phyloP scores from a whole-genome alignment of 2,329 filamentous ascomycete species.

The Colletotrichum sp. region DNA sequence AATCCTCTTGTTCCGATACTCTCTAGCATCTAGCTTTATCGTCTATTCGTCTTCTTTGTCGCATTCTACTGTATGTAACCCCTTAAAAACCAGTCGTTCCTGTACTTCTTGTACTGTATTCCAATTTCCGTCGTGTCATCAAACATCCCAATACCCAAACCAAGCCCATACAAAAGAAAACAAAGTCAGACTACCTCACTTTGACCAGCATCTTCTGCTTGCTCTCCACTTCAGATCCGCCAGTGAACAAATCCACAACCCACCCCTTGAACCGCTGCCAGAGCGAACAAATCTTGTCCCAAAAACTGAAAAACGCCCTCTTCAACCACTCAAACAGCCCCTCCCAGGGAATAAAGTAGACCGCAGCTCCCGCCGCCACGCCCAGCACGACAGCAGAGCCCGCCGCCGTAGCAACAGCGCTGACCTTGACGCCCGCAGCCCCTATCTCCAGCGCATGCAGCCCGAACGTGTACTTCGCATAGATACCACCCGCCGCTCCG shows the following conservation, averaged over 20 bases:
- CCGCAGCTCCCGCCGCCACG: neutral
- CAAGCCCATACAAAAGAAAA: neutral
- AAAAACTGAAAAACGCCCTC: neutral
- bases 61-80: neutral
- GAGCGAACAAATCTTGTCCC: conserved; percentile 2
- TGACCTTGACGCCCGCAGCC: neutral
- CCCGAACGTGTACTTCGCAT: neutral
- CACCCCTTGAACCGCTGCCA: neutral
- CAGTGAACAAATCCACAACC: neutral
- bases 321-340: conserved; percentile 6
- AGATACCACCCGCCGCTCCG: neutral
- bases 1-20: neutral
- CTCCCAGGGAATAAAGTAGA: conserved; percentile 8
- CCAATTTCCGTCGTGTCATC: neutral
- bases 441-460: neutral
- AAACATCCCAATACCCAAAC: neutral
- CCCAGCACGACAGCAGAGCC: neutral
- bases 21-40: neutral
- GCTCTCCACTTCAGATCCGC: neutral
- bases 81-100: neutral
- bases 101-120: neutral
- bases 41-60: neutral
- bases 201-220: neutral
- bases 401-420: neutral
- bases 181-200: neutral